These are phyloP conservation scores for Xylariaceae sp. DNA, from an alignment of 2,329 filamentous ascomycete genomes.

Conservation along the genomic window DNA sequence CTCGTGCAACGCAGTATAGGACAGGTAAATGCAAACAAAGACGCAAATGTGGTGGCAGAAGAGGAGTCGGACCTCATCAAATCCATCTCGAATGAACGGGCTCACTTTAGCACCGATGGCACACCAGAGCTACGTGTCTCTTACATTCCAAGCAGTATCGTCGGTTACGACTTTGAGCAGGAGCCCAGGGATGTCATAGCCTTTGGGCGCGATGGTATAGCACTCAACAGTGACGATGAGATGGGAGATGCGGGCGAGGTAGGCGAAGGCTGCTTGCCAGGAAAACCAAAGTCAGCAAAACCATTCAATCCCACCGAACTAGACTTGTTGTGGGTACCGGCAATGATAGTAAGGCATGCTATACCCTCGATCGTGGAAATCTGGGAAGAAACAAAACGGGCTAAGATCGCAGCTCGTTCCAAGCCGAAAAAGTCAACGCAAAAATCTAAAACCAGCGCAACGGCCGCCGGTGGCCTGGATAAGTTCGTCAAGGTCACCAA, in stretches of 20 bases:
- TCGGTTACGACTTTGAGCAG: conserved; percentile 67
- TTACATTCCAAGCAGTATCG: conserved; percentile 69
- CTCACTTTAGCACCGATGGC: conserved; percentile 68
- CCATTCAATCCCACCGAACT: conserved; percentile 60
- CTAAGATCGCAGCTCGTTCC: conserved; percentile 27
- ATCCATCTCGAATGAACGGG: conserved; percentile 60
- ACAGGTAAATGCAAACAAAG: conserved; percentile 23
- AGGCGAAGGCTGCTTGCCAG: conserved; percentile 19
- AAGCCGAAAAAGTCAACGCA: conserved; percentile 23
- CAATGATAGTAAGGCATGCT: conserved; percentile 57
- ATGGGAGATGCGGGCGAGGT: conserved; percentile 38
- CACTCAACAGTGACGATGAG: conserved; percentile 63
- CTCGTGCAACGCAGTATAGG: conserved; percentile 40
- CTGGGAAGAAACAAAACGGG: conserved; percentile 48
- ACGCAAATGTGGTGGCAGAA: conserved; percentile 35
- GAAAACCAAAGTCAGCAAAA: conserved; percentile 31
- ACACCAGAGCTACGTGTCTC: conserved; percentile 72
- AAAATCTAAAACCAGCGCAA: conserved; percentile 23
- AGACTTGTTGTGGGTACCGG: conserved; percentile 64
- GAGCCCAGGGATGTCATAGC: conserved; percentile 60
- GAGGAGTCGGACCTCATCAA: conserved; percentile 53
- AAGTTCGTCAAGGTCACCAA: conserved; percentile 40
- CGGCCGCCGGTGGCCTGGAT: conserved; percentile 34
- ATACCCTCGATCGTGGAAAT: conserved; percentile 59
- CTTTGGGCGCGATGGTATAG: conserved; percentile 49